A percentile compares a stretch with the other conserved stretches of the same genome.
phyloP scores from a whole-genome alignment of 2,329 filamentous ascomycete species.

The Corynespora cassiicola region DNA sequence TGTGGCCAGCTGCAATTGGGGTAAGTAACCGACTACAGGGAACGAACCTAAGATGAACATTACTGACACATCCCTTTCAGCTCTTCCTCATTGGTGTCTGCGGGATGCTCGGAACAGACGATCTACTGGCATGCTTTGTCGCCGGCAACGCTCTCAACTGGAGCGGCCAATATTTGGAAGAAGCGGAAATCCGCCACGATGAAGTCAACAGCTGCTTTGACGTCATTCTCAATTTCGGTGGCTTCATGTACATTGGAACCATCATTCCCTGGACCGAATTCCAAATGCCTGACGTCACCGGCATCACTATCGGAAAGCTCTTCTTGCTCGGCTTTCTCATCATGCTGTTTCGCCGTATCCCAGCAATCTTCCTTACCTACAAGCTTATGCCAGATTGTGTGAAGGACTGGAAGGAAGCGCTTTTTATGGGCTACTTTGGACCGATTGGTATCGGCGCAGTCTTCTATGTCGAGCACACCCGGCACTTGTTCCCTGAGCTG shows the following conservation, averaged over 20 bases:
- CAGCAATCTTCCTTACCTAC: conserved; percentile 61
- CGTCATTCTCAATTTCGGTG: conserved; percentile 65
- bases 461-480: conserved; percentile 55
- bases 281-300: conserved; percentile 59
- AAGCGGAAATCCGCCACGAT: conserved; percentile 63
- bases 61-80: conserved; percentile 32
- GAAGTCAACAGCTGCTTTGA: conserved; percentile 67
- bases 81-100: conserved; percentile 65
- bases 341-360: conserved; percentile 63
- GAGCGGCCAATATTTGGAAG: conserved; percentile 65
- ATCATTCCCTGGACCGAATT: conserved; percentile 64
- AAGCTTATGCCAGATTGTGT: conserved; percentile 62
- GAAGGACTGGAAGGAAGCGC: conserved; percentile 62
- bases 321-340: conserved; percentile 61
- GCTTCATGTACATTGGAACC: conserved; percentile 66
- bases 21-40: too few relatives aligned
- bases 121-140: conserved; percentile 66
- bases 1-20: conserved; percentile 55
- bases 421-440: conserved; percentile 66
- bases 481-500: conserved; percentile 50
- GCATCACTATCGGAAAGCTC: conserved; percentile 59
- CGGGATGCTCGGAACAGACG: conserved; percentile 64
- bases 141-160: conserved; percentile 67
- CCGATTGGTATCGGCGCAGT: conserved; percentile 53
- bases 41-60: conserved; percentile 47